Evolutionary conservation across 306 rosid species (phyloP).

Genomic region (Quercus variabilis): DNA sequence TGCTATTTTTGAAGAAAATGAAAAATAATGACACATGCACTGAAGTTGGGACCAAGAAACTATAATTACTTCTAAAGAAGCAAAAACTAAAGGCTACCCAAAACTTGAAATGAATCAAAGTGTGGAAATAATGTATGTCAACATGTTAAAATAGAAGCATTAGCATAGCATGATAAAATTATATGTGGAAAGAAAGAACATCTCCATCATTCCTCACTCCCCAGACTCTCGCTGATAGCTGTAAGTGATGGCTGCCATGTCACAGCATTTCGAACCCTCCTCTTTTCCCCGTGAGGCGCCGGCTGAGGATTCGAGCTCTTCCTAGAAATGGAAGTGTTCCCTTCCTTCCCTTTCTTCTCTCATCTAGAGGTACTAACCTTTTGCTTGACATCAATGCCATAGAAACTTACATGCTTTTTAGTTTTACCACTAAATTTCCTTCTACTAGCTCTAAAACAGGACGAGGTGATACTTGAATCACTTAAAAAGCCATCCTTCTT

Average conservation of each 20-base stretch:
- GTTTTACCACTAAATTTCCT: conserved; percentile 1
- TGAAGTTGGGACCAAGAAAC: too few species aligned
- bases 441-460: neutral
- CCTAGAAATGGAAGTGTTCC: neutral
- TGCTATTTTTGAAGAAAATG: too few species aligned
- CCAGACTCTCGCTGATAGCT: conserved; percentile 7
- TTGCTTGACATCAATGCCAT: conserved; percentile 16
- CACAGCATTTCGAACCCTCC: neutral
- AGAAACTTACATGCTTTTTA: conserved; percentile 14
- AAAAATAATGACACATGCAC: too few species aligned
- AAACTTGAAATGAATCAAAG: neutral
- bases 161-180: too few species aligned
- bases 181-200: neutral
- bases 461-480: neutral
- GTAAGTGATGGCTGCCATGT: conserved; percentile 22
- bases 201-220: neutral
- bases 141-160: neutral
- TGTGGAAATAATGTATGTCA: neutral
- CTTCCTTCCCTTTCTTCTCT: neutral
- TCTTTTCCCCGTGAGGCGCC: neutral
- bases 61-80: too few species aligned
- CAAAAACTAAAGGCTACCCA: too few species aligned
- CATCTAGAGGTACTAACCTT: neutral
- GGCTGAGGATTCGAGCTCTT: neutral
- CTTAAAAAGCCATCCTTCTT: neutral